Evolutionary conservation across 345 rosid genomes (phyloP).

Genomic region (Hibiscus tridactylites): DNA sequence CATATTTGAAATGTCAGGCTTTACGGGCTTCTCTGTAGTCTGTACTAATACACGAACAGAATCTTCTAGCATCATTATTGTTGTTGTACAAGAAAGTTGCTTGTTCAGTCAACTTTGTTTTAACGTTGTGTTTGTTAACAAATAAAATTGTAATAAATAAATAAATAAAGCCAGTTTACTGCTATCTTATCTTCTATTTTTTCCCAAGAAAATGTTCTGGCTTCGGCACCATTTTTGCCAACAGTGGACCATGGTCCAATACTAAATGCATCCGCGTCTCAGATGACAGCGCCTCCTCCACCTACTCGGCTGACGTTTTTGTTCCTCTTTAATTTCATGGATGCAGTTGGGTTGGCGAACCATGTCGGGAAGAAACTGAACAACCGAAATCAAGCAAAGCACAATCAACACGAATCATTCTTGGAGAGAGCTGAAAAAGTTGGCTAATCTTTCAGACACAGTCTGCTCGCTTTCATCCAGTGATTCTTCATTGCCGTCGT

Average conservation of each 20-base stretch:
- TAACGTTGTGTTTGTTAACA: constrained; percentile 5
- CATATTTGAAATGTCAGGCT: constrained; percentile 16
- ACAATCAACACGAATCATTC: background rate
- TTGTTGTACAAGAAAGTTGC: constrained; percentile 21
- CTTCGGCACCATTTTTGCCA: too few relatives aligned
- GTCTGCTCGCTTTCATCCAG: constrained; percentile 29
- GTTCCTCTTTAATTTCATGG: background rate
- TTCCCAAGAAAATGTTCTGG: background rate
- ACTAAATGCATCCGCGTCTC: background rate
- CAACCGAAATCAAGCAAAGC: too few relatives aligned
- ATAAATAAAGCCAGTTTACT: constrained; percentile 15
- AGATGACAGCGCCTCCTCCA: background rate
- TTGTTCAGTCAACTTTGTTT: constrained; percentile 3
- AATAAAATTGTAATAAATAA: constrained; percentile 14
- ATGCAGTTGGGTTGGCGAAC: background rate
- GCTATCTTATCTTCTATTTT: background rate
- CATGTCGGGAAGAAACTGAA: too few relatives aligned
- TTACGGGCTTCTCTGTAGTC: constrained; percentile 13
- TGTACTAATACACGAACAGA: constrained; percentile 18
- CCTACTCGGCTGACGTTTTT: background rate
- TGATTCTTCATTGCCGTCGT: constrained; percentile 30
- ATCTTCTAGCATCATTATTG: constrained; percentile 3
- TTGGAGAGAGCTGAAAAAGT: constrained; percentile 27
- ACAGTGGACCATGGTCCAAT: too few relatives aligned
- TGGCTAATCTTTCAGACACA: constrained; percentile 33